These are phyloP conservation scores for Xerocomellus intermedius DNA, from an alignment of 768 basidiomycete genomes.

Conservation along the genomic window DNA sequence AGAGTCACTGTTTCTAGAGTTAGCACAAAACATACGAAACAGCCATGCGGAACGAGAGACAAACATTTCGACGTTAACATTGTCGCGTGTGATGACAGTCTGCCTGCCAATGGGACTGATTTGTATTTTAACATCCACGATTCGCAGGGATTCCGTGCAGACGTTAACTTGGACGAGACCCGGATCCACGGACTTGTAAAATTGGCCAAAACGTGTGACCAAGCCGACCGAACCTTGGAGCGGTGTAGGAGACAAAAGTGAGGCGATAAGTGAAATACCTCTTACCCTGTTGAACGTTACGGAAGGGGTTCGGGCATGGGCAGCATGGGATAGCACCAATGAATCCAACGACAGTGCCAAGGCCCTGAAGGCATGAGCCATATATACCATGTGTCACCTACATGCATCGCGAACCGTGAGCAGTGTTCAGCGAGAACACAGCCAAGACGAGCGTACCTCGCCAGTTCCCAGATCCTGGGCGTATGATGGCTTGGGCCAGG, in stretches of 20 bases:
- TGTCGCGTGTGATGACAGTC: conserved; percentile 92
- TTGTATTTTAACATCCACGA: conserved; percentile 96
- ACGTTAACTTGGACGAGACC: conserved; percentile 92
- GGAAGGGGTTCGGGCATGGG: conserved; percentile 83
- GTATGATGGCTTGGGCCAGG: conserved; percentile 68
- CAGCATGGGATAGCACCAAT: conserved; percentile 80
- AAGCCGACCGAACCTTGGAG: conserved; percentile 79
- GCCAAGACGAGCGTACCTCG: conserved; percentile 38
- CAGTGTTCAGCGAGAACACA: background rate
- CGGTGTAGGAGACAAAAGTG: conserved; percentile 18
- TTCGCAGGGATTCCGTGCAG: conserved; percentile 82
- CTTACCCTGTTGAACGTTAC: conserved; percentile 78
- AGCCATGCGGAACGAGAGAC: conserved; percentile 23
- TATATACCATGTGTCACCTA: conserved; percentile 83
- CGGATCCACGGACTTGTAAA: conserved; percentile 95
- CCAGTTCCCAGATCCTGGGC: conserved; percentile 81
- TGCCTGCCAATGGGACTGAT: conserved; percentile 86
- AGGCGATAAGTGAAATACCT: background rate
- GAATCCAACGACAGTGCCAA: conserved; percentile 68
- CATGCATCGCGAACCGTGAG: background rate
- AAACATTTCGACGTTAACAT: conserved; percentile 92
- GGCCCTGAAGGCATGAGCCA: conserved; percentile 71
- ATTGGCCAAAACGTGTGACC: conserved; percentile 90
- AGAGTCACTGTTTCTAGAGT: conserved; percentile 59
- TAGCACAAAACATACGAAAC: background rate